A percentile compares a stretch with the other conserved stretches of the same genome.
Evolutionary conservation across 805 yeast species (phyloP).

Genomic region (Pichia gijzeniarum): DNA sequence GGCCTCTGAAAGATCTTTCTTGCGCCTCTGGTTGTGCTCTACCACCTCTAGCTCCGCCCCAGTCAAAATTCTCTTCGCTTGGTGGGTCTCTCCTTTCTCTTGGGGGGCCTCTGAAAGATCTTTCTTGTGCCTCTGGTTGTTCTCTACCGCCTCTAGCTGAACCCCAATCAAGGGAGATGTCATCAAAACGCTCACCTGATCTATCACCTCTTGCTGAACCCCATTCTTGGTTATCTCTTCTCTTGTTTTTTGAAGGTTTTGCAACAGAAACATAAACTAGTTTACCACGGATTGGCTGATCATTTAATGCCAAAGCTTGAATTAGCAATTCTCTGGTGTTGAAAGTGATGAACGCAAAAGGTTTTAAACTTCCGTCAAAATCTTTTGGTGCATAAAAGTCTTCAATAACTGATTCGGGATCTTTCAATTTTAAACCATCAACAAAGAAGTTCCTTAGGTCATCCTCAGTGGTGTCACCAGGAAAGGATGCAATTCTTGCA

Average conservation of each 20-base stretch:
- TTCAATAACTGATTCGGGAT: conserved; percentile 43
- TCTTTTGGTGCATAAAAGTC: conserved; percentile 73
- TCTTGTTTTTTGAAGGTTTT: conserved; percentile 44
- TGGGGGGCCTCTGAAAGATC: background rate
- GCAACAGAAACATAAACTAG: conserved; percentile 51
- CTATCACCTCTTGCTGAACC: conserved; percentile 6
- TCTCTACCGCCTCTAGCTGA: conserved; percentile 36
- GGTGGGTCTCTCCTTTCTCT: conserved; percentile 12
- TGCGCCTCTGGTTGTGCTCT: conserved; percentile 14
- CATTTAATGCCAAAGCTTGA: conserved; percentile 43
- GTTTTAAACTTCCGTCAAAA: conserved; percentile 52
- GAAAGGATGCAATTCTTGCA: conserved; percentile 82
- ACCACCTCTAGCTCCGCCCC: conserved; percentile 44
- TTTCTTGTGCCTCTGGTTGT: conserved; percentile 25
- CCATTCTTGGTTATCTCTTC: conserved; percentile 18
- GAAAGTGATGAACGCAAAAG: conserved; percentile 51
- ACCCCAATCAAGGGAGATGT: conserved; percentile 56
- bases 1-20: conserved; percentile 25
- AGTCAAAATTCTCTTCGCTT: conserved; percentile 47
- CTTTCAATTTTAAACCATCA: conserved; percentile 43
- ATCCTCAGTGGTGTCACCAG: conserved; percentile 71
- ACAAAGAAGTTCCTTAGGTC: conserved; percentile 56
- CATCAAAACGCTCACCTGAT: conserved; percentile 9
- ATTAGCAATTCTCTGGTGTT: conserved; percentile 40
- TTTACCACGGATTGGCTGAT: conserved; percentile 41